These are phyloP conservation scores for Pharnaceum exiguum DNA, from an alignment of 148 eudicot species.

Conservation along the genomic window DNA sequence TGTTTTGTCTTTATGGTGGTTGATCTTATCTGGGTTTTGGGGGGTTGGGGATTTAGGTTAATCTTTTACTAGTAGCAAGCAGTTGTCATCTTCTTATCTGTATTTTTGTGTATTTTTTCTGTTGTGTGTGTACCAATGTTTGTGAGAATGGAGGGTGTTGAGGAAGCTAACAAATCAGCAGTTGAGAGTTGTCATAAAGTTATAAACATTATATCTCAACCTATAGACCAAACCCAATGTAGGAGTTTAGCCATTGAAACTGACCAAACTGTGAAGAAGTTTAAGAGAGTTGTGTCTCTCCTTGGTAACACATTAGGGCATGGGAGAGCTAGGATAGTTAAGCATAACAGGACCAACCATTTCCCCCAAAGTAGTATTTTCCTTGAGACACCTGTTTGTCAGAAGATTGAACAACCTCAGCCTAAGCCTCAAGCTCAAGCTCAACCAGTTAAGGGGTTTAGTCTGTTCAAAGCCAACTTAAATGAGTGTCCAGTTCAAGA, in stretches of 20 bases:
- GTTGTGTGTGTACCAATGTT: conserved; percentile 5
- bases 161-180: conserved; percentile 71
- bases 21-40: conserved; percentile 17
- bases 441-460: conserved; percentile 33
- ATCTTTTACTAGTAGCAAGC: not conserved
- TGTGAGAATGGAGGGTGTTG: conserved; percentile 61
- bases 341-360: conserved; percentile 36
- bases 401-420: conserved; percentile 15
- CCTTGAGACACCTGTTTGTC: conserved; percentile 32
- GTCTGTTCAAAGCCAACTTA: conserved; percentile 32
- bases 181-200: conserved; percentile 77
- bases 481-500: conserved; percentile 33
- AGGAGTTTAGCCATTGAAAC: conserved; percentile 52
- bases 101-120: not conserved
- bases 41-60: conserved; percentile 11
- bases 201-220: conserved; percentile 46
- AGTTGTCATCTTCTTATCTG: not conserved
- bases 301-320: conserved; percentile 62
- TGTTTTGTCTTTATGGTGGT: conserved; percentile 15
- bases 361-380: conserved; percentile 39
- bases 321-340: conserved; percentile 68
- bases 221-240: conserved; percentile 42
- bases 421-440: conserved; percentile 11
- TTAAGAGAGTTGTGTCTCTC: conserved; percentile 70
- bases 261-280: conserved; percentile 52